These are phyloP conservation scores for Grigorovia transvaalensis DNA, from an alignment of 805 yeast genomes.

Conservation along the genomic window DNA sequence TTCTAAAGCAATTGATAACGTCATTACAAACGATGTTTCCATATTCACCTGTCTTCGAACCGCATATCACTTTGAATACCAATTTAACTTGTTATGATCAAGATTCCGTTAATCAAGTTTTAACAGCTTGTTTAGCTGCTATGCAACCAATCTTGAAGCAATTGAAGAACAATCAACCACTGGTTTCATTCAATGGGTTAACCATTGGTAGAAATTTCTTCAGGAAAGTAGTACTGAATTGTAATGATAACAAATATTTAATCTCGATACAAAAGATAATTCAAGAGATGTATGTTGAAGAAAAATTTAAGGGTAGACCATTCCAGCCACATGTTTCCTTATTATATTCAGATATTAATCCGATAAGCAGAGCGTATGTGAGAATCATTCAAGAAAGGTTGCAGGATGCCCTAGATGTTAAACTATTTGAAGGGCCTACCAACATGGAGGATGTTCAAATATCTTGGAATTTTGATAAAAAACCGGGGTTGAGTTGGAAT, in stretches of 20 bases:
- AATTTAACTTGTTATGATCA: conserved; percentile 40
- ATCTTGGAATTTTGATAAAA: conserved; percentile 15
- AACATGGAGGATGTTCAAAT: conserved; percentile 11
- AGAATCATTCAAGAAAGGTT: conserved; percentile 55
- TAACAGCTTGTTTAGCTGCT: conserved; percentile 48
- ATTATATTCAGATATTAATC: conserved; percentile 54
- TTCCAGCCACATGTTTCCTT: conserved; percentile 67
- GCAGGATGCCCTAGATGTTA: conserved; percentile 49
- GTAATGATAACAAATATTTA: conserved; percentile 21
- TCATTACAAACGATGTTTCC: conserved; percentile 64
- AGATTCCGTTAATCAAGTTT: conserved; percentile 48
- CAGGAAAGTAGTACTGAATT: conserved; percentile 20
- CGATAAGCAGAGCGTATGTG: conserved; percentile 56
- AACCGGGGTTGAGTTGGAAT: conserved; percentile 39
- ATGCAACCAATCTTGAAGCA: conserved; percentile 29
- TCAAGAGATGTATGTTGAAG: conserved; percentile 37
- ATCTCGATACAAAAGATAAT: conserved; percentile 36
- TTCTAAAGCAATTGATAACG: conserved; percentile 47
- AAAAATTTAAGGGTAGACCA: conserved; percentile 24
- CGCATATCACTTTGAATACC: conserved; percentile 71
- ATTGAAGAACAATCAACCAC: conserved; percentile 5
- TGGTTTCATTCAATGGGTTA: conserved; percentile 19
- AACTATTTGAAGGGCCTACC: conserved; percentile 13
- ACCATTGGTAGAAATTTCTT: conserved; percentile 22
- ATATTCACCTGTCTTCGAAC: conserved; percentile 58